Evolutionary conservation across 164 flowering plant genomes (phyloP).

Genomic region (Chimonanthus salicifolius): DNA sequence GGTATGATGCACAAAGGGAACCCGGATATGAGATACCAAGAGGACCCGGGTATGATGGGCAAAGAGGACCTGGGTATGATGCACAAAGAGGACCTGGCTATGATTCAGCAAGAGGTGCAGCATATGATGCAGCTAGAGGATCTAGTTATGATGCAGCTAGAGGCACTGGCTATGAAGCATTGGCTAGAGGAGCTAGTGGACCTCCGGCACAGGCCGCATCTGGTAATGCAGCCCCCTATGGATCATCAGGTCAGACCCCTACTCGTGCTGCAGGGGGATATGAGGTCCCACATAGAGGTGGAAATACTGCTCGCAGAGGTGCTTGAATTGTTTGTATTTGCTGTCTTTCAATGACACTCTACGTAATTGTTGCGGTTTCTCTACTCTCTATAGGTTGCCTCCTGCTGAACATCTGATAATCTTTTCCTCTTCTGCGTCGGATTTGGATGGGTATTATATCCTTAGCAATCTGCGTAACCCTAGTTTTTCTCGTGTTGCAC

Average conservation of each 20-base stretch:
- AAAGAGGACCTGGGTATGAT: constrained; percentile 1
- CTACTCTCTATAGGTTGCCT: neutral
- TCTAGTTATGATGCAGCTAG: constrained; percentile 1
- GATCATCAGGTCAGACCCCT: constrained; percentile 3
- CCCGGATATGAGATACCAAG: constrained; percentile 1
- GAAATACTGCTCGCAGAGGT: neutral
- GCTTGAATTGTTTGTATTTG: neutral
- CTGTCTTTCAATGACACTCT: neutral
- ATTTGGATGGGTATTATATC: neutral
- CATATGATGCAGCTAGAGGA: constrained; percentile 1
- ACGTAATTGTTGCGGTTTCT: neutral
- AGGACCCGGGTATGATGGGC: neutral
- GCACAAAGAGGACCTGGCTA: neutral
- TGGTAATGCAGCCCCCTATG: constrained; percentile 4
- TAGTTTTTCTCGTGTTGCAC: no score
- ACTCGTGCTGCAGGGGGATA: constrained; percentile 7
- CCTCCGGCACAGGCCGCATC: neutral
- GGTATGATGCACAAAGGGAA: constrained; percentile 1
- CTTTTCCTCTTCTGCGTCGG: neutral
- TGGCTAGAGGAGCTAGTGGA: neutral
- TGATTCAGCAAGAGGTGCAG: neutral
- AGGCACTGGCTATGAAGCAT: constrained; percentile 1
- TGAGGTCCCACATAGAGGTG: neutral
- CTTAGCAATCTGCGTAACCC: neutral
- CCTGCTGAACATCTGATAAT: neutral